phyloP scores from a whole-genome alignment of 2,329 filamentous ascomycete species.

The Diaporthe longicolla region DNA sequence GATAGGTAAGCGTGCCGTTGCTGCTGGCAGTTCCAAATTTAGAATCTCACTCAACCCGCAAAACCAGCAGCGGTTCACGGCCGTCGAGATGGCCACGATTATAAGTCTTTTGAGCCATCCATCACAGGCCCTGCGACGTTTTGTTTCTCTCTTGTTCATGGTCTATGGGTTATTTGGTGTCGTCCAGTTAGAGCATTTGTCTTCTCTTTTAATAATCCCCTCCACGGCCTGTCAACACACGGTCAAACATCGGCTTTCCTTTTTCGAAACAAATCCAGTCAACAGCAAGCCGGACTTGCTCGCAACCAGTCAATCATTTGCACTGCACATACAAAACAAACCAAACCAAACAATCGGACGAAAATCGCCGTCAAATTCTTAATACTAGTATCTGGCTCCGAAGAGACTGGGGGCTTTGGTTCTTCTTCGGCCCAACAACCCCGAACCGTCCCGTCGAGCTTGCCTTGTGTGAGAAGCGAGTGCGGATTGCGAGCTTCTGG shows the following conservation, averaged over 20 bases:
- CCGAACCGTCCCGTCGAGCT: conserved; percentile 52
- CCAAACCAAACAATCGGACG: conserved; percentile 46
- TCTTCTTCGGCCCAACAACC: conserved; percentile 51
- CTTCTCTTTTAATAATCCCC: conserved; percentile 53
- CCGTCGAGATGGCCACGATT: conserved; percentile 64
- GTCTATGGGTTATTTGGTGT: conserved; percentile 66
- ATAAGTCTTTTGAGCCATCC: conserved; percentile 69
- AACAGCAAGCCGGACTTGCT: conserved; percentile 74
- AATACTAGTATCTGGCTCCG: conserved; percentile 52
- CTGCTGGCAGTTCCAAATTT: conserved; percentile 55
- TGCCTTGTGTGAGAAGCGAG: conserved; percentile 43
- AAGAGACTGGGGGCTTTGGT: conserved; percentile 51
- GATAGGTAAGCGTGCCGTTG: conserved; percentile 57
- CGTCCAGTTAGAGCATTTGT: conserved; percentile 60
- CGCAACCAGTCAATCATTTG: conserved; percentile 65
- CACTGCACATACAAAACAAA: conserved; percentile 45
- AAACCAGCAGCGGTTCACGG: conserved; percentile 51
- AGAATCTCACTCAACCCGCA: conserved; percentile 57
- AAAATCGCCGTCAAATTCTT: conserved; percentile 52
- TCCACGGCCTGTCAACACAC: conserved; percentile 50
- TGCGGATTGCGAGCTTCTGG: conserved; percentile 45
- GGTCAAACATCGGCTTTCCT: conserved; percentile 40
- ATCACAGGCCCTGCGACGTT: conserved; percentile 55
- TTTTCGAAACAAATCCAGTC: conserved; percentile 51
- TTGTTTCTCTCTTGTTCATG: conserved; percentile 59